Evolutionary conservation across 352 stramenopile species (phyloP), one percentile per base, ranked within the genome.

Genomic region (Phytophthora fragariae): DNA sequence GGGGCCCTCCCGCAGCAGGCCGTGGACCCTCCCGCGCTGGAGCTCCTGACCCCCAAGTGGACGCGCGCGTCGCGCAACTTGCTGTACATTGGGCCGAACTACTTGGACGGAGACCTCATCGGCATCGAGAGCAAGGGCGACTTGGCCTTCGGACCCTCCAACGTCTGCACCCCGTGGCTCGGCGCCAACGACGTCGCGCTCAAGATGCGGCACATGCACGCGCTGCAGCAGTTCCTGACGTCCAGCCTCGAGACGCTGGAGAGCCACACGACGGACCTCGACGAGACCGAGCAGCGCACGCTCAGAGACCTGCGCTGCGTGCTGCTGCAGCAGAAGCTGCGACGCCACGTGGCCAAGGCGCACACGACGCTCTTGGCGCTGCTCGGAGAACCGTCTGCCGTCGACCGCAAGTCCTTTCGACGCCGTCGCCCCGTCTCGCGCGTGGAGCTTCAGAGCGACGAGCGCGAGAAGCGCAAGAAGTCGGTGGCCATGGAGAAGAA

Each of bases 401-500:
- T 92, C 11, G 90, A 96, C 58, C 85, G 88, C 52, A 88, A 90
- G 62, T 90, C 81, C 2, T 95, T 96, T 37, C 86, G 89, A 58
- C 88, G 90, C 1, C 85, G 86, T 3, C 85, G 88, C 15, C 86
- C 88, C 5, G 67, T 85, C 1, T 91, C 85, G 10, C 80, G 86
- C 1, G 60, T 92, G 6, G 85, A 92, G 49, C 57, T 95, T 49
- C 84, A 92, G 54, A 79, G 80, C 57, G 84, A 92, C 21, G 88
- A 94, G 58, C 85, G 87, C 12, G 86, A 93, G 53, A 93, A 93
- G 57, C 85, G 87, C 56, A 94, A 93, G 61, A 92, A 92, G 62
- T 92, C 85, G 1, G 83, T 96, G 10, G 86, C 88, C n/a, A 82
- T 91, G 41, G 88, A 95, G 65, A 95, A 96, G 75, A 85, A 94